phyloP scores from a whole-genome alignment of 2,329 filamentous ascomycete genomes.

The Diplodia intermedia region DNA sequence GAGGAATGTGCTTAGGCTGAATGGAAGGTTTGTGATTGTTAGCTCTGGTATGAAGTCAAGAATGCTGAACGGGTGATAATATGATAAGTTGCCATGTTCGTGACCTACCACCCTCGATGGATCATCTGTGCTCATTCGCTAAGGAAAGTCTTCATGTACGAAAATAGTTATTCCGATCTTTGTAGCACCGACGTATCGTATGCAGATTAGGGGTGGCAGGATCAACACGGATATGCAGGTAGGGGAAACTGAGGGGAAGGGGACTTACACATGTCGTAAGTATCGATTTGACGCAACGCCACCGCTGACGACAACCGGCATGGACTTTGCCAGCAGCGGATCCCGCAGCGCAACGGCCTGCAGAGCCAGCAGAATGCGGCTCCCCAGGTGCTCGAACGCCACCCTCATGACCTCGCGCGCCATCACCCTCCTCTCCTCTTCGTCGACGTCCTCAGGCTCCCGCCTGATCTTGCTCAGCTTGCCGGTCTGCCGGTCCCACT shows the following conservation, averaged over 20 bases:
- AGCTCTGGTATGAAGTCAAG: constrained; percentile 15
- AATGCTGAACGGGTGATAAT: not conserved
- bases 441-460: constrained; percentile 51
- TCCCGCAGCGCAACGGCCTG: constrained; percentile 41
- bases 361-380: constrained; percentile 75
- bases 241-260: not conserved
- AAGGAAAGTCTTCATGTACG: not conserved
- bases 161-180: not conserved
- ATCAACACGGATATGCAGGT: constrained; percentile 33
- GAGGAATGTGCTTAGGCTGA: constrained; percentile 60
- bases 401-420: constrained; percentile 78
- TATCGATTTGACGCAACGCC: constrained; percentile 89
- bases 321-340: constrained; percentile 49
- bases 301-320: constrained; percentile 78
- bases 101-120: constrained; percentile 2
- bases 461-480: constrained; percentile 44
- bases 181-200: not conserved
- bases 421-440: constrained; percentile 70
- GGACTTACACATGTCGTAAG: constrained; percentile 67
- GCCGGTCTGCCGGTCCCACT: constrained; percentile 41
- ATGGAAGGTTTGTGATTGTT: not conserved
- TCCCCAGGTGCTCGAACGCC: constrained; percentile 85
- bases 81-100: not conserved
- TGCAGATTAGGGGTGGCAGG: constrained; percentile 11
- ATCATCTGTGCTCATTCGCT: not conserved